Base-by-base conservation (phyloP, 768 basidiomycete species). In the Auricularia auricula-judae region DNA sequence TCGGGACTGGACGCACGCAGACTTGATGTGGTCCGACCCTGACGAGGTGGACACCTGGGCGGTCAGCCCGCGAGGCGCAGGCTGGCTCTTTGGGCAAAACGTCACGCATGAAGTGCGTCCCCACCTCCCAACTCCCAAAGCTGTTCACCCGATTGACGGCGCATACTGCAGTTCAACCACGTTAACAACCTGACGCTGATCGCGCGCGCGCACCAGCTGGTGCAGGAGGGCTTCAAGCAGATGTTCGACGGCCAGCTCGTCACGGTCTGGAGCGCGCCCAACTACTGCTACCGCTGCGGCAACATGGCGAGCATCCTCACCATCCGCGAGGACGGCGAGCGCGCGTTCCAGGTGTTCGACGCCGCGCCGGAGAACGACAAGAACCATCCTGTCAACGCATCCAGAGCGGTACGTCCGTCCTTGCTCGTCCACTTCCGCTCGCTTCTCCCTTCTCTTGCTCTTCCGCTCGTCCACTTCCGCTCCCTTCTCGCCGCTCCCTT, bases 21-120 rank as follows among this genome's bases (percentile, higher is more conserved):
- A 98, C 72, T 83, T 98, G 12, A 97, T 98, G 93, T 98, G 96
- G 96, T 93, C 91, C 42, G 95, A 98, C 74, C 95, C 89, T 3
- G 94, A 98, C 71, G 91, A 96, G 53, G 88, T 96, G 47, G 89
- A 91, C 47, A 94, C 89, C 51, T 98, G 96, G 96, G 95, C 93
- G 3, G 92, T 98, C 63, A 95, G 92, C 68, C 96, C 96, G 3
- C 83, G 96, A 44, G 96, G 96, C 21, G 96, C 96, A 4, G 96
- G 96, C 0, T 98, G 93, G 90, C 77, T 97, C 23, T 97, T 98
- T 68, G 95, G 95, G 5, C 86, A 81, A 14, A 86, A 80, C 63
- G 91, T 98, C 0, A 93, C 94, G 7, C 81, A 80, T 67, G 93
- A 96, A 81, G 92, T 90, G 61, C 44, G 76, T 70, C 23, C 42